A percentile compares a stretch with the other conserved stretches of the same genome.
Conservation (phyloP, 306 rosid genomes). For the Cucurbita argyrosperma region DNA sequence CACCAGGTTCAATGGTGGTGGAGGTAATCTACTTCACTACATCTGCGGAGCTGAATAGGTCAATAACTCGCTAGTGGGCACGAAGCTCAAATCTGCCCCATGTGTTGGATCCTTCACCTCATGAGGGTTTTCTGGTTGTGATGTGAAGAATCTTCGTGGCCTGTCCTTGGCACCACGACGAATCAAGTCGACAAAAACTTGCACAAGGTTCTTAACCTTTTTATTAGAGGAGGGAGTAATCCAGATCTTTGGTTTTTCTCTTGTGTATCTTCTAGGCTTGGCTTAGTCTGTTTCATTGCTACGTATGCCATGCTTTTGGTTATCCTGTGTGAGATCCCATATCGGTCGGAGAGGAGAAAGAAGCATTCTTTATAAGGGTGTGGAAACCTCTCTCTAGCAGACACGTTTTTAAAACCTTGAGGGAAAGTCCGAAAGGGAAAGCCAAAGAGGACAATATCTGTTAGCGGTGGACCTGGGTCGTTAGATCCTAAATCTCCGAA, state of each 20-base stretch:
- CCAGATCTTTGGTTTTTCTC: constrained; percentile 12
- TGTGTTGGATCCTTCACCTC: constrained; percentile 49
- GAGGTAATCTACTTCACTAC: constrained; percentile 91
- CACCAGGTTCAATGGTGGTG: constrained; percentile 83
- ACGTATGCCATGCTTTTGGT: too few species aligned
- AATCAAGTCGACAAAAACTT: constrained; percentile 62
- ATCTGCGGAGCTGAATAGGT: constrained; percentile 67
- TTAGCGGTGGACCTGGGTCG: too few species aligned
- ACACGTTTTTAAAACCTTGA: too few species aligned
- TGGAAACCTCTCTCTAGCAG: too few species aligned
- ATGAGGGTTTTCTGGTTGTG: constrained; percentile 72
- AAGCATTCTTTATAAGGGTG: too few species aligned
- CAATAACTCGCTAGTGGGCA: constrained; percentile 66
- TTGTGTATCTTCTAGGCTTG: too few species aligned
- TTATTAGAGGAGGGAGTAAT: constrained; percentile 73
- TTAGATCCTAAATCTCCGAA: not conserved
- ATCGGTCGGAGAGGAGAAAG: too few species aligned
- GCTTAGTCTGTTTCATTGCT: too few species aligned
- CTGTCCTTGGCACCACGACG: constrained; percentile 76
- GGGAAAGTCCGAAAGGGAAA: too few species aligned
- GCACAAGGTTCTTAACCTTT: constrained; percentile 60
- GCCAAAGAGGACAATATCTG: too few species aligned
- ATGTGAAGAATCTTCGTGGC: constrained; percentile 65
- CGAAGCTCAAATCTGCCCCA: constrained; percentile 16
- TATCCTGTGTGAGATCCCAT: too few species aligned